These are phyloP conservation scores for Taphrina flavorubra DNA, from an alignment of 1,139 yeast species.

Conservation along the genomic window DNA sequence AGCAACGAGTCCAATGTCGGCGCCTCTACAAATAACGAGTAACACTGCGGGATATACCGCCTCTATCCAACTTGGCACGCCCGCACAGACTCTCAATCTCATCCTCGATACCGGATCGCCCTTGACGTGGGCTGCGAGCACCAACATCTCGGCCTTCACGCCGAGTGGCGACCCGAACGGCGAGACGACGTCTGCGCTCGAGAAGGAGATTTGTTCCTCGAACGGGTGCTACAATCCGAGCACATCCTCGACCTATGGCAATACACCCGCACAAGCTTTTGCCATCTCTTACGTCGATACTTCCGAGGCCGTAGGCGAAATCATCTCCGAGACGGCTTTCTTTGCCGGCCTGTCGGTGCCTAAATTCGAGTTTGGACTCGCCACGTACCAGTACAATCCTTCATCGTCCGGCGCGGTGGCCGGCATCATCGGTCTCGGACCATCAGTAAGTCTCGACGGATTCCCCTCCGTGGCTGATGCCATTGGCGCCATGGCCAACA, in stretches of 20 bases:
- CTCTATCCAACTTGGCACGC: constrained; percentile 58
- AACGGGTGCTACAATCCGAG: constrained; percentile 31
- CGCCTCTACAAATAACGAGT: background rate
- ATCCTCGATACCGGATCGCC: constrained; percentile 64
- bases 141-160: constrained; percentile 24
- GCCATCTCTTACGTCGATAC: constrained; percentile 38
- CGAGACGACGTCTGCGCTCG: constrained; percentile 17
- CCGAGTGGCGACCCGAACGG: constrained; percentile 27
- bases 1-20: constrained; percentile 12
- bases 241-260: constrained; percentile 18
- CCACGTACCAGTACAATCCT: constrained; percentile 34
- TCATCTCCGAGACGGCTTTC: constrained; percentile 30
- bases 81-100: constrained; percentile 60
- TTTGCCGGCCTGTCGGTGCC: constrained; percentile 31
- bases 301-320: constrained; percentile 38
- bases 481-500: constrained; percentile 15
- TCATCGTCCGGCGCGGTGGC: constrained; percentile 19
- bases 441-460: constrained; percentile 29
- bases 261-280: constrained; percentile 30
- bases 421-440: constrained; percentile 42
- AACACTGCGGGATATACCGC: constrained; percentile 17
- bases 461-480: constrained; percentile 18
- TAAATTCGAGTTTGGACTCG: constrained; percentile 39
- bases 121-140: constrained; percentile 22
- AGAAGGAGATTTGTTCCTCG: constrained; percentile 29